phyloP scores from a whole-genome alignment of 306 rosid genomes.

The Myrica gale region DNA sequence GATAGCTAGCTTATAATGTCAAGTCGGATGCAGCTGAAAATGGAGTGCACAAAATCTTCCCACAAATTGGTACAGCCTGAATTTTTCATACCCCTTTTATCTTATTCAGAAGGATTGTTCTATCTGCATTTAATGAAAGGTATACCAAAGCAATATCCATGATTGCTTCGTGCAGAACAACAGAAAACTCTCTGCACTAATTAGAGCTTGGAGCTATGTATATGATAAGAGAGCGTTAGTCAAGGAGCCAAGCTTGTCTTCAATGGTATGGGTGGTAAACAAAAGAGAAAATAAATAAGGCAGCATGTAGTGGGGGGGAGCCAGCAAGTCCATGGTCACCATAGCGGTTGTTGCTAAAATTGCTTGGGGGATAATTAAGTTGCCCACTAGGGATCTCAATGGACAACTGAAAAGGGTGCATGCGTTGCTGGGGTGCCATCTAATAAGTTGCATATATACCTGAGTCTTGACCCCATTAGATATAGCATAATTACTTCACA shows the following conservation, averaged over 20 bases:
- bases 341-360: neutral
- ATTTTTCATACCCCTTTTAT: neutral
- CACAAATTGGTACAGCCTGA: neutral
- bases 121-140: too few species aligned
- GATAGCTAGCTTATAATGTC: neutral
- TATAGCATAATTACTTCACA: too few species aligned
- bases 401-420: neutral
- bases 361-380: neutral
- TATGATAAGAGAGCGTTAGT: too few species aligned
- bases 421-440: too few species aligned
- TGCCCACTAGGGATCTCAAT: neutral
- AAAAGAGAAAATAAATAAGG: neutral
- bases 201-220: neutral
- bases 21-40: neutral
- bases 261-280: neutral
- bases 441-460: too few species aligned
- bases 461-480: too few species aligned
- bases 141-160: too few species aligned
- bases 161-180: neutral
- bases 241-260: too few species aligned
- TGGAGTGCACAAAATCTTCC: neutral
- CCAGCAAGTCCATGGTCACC: neutral
- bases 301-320: neutral
- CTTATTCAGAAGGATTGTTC: too few species aligned
- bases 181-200: neutral